phyloP scores from a whole-genome alignment of 148 eudicot species.

The Agrostemma githago region DNA sequence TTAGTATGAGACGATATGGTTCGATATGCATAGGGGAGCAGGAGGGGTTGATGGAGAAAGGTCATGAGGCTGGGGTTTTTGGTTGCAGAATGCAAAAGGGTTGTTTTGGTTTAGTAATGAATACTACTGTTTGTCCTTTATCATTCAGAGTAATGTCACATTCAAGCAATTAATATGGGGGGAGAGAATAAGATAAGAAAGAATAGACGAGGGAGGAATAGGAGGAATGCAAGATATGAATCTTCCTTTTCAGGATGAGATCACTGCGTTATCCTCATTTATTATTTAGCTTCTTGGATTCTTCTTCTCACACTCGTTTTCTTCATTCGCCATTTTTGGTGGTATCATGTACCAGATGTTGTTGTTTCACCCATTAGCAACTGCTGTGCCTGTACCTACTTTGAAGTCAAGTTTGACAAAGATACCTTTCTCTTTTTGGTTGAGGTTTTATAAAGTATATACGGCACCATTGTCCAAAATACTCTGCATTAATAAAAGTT shows the following conservation, averaged over 20 bases:
- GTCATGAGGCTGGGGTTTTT: too few relatives aligned
- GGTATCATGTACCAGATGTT: conserved; percentile 18
- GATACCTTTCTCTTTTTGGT: neutral
- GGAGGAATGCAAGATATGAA: neutral
- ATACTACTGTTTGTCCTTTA: neutral
- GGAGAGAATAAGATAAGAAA: neutral
- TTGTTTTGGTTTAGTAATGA: neutral
- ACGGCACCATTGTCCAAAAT: too few relatives aligned
- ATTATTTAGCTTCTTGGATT: neutral
- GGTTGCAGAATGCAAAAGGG: conserved; percentile 9
- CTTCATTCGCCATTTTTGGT: conserved; percentile 12
- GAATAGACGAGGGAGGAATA: too few relatives aligned
- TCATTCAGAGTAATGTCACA: conserved; percentile 39
- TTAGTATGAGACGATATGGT: too few relatives aligned
- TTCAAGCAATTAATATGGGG: conserved; percentile 28
- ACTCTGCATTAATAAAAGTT: too few relatives aligned
- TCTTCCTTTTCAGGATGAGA: neutral
- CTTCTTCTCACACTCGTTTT: neutral
- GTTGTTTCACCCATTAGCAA: conserved; percentile 18
- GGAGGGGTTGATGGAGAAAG: too few relatives aligned
- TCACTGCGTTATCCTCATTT: neutral
- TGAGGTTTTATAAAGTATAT: too few relatives aligned
- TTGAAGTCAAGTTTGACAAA: neutral
- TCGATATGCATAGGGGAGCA: too few relatives aligned
- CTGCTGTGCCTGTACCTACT: neutral